Base-by-base conservation (phyloP, 371 early-diverging fungal genomes). In the Catenaria anguillulae region DNA sequence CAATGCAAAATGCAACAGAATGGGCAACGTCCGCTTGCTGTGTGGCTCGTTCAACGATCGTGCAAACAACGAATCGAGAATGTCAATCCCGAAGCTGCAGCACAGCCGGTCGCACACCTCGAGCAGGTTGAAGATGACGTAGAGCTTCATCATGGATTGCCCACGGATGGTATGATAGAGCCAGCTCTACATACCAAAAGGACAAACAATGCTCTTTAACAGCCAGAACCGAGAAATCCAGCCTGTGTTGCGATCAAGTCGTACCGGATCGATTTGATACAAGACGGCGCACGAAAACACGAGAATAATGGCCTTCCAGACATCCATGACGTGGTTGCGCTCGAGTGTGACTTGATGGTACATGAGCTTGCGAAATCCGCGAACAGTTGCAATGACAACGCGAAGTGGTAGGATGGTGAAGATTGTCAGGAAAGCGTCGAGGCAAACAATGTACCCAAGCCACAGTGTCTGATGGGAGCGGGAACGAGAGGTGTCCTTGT, bases 91-190 rank as follows among this genome's bases (percentile, higher is more conserved):
- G 60, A 97, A 88, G 0, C 92, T 89, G 60, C 87, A 84, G 68
- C 90, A 90, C 8, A 98, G 80, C 59, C 88, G 85, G 72, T 98
- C 97, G 64, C 87, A 84, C 60, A 90, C 86, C 73, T 98, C 97
- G 46, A 97, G 73, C 26, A 88, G 84, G 67, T 94, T 97, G 68
- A 91, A 97, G 19, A 98, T 89, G 33, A 97, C 93, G 65, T 97
- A 97, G 26, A 98, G 80, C 73, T 97, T 97, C 68, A 98, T 82
- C 12, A 90, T 82, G 40, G 91, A 55, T 55, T 98, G 98, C 5
- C 92, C 96, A 8, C 97, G 84, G 42, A 98, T 88, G 15, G 85
- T 79, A 74, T 97, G 97, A 72, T 98, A 97, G 55, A 95, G 75
- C 62, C 85, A 77, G 6, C 92, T 88, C 13, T 92, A 82, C 67